Percentiles rank a stretch among this genome's conserved stretches.
Conservation (phyloP, 805 yeast genomes). For the Jamesozyma gamospora region DNA sequence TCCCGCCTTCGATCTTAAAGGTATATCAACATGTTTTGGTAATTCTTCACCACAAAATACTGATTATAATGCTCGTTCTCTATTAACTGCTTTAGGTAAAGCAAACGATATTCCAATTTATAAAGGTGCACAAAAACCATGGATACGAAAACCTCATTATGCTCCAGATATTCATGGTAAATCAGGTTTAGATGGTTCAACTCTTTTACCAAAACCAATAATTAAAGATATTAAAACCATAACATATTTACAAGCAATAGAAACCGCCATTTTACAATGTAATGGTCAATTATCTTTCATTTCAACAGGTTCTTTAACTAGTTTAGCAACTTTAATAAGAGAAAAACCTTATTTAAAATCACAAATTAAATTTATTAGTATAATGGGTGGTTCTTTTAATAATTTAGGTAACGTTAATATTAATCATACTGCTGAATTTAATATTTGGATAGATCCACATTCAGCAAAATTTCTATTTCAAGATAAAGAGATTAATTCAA, state of each 20-base stretch:
- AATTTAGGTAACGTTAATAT: constrained; percentile 38
- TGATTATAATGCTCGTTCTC: constrained; percentile 55
- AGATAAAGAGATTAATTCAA: constrained; percentile 38
- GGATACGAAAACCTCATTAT: constrained; percentile 36
- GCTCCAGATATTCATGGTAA: constrained; percentile 66
- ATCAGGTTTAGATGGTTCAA: constrained; percentile 71
- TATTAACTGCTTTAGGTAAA: constrained; percentile 49
- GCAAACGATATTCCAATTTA: constrained; percentile 47
- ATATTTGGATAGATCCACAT: constrained; percentile 62
- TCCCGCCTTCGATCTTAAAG: constrained; percentile 49
- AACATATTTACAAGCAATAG: constrained; percentile 34
- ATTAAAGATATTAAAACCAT: constrained; percentile 12
- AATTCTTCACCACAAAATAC: constrained; percentile 56
- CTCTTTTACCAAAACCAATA: constrained; percentile 43
- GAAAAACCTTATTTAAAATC: constrained; percentile 44
- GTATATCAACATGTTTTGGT: constrained; percentile 71
- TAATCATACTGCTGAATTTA: constrained; percentile 59
- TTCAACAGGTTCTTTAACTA: constrained; percentile 74
- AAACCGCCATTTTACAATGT: constrained; percentile 35
- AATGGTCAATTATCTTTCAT: constrained; percentile 47
- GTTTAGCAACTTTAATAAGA: constrained; percentile 47
- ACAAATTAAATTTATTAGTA: constrained; percentile 43
- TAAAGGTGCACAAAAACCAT: constrained; percentile 53
- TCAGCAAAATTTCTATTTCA: constrained; percentile 55
- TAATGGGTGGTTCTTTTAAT: constrained; percentile 65